Evolutionary conservation across 257 asterid genomes (phyloP), one percentile per base, ranked within the genome.

Genomic region (Forsythia suspensa): DNA sequence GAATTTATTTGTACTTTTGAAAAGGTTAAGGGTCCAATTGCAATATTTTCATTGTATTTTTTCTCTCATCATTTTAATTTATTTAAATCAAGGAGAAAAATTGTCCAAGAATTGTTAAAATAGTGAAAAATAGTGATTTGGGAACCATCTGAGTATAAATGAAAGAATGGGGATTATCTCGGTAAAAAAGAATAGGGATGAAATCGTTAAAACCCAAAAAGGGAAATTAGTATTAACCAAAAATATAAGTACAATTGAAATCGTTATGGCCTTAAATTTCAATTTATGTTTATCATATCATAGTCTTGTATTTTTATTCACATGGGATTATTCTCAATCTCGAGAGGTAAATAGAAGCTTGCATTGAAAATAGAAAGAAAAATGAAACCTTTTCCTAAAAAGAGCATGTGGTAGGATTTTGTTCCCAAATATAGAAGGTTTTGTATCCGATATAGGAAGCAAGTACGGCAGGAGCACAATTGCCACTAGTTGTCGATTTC

Each of bases 371-470:
- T 0, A 71, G 12, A 68, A 78, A 76, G 67, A 2, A 21, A 36
- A 77, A 1, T 24, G 16, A 79, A 65, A 93, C 98, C 97, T 92
- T 92, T 97, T 97, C 90, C 77, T 82, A 84, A 87, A 92, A 96
- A 69, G 90, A 79, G 70, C 94, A 91, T 9, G 90, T 66, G 52
- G 81, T 41, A 13, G 88, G 80, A 73, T 79, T 78, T 84, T 87
- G 90, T 37, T 91, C 97, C 99, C 99, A 94, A 43, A 96, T 89
- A 41, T 96, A 92, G 48, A 91, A 88, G 46, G 97, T 89, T 75
- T 90, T 94, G 76, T 96, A 98, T 39, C 96, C 97, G 80, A 97
- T 89, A 77, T 96, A 94, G 61, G 99, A 96, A 76, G 98, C 97
- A 21, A 96, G 86, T 3, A 92, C 94, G 36, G 98, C 90, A 8